These are phyloP conservation scores for Venturia asperata DNA, from an alignment of 2,329 filamentous ascomycete genomes.

Conservation along the genomic window DNA sequence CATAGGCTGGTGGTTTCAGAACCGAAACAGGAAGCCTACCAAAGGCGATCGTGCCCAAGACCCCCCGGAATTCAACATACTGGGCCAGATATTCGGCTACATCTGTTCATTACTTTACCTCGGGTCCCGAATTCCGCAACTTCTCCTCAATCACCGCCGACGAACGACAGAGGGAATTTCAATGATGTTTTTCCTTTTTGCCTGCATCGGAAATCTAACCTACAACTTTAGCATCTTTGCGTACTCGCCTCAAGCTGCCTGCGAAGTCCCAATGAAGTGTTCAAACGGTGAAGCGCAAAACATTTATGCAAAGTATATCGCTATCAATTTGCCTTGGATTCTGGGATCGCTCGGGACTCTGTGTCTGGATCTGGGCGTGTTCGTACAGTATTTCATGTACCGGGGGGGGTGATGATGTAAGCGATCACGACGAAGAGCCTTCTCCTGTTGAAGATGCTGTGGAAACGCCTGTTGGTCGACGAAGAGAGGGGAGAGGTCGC, in stretches of 20 bases:
- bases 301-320: conserved; percentile 73
- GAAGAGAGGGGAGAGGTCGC: neutral
- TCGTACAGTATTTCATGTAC: conserved; percentile 89
- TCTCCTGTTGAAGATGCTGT: conserved; percentile 8
- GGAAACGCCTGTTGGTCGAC: neutral
- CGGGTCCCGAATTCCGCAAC: conserved; percentile 79
- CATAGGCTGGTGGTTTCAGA: conserved; percentile 74
- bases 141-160: conserved; percentile 84
- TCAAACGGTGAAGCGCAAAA: conserved; percentile 54
- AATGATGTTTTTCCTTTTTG: conserved; percentile 93
- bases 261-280: conserved; percentile 45
- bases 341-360: conserved; percentile 83
- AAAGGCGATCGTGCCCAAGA: conserved; percentile 37
- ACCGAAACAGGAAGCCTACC: conserved; percentile 33
- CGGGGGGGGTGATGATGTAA: conserved; percentile 32
- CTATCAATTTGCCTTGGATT: conserved; percentile 87
- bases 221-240: conserved; percentile 90
- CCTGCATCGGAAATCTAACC: conserved; percentile 88
- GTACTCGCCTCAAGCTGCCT: conserved; percentile 62
- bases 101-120: conserved; percentile 86
- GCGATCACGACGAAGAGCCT: conserved; percentile 8
- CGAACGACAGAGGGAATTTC: conserved; percentile 91
- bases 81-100: conserved; percentile 89
- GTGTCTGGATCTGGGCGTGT: conserved; percentile 76
- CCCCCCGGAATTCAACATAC: conserved; percentile 59